Base-by-base conservation (phyloP, 805 yeast genomes). In the Candida yuanshanica region DNA sequence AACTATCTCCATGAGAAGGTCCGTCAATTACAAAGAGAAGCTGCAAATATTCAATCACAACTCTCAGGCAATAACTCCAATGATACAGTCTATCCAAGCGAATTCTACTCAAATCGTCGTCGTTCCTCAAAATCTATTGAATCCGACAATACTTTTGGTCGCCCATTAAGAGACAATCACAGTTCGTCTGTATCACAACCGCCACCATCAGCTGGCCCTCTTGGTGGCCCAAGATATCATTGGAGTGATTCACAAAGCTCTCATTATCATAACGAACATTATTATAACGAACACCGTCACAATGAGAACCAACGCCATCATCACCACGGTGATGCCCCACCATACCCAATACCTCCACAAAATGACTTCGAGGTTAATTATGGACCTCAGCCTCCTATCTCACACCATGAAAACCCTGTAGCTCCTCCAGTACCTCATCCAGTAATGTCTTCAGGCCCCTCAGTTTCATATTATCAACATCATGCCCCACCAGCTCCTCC, bases 41-140 rank as follows among this genome's bases (percentile, higher is more conserved):
- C 56, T 6, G 55, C 58, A 1, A 38, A 38, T 20, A 39, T 52
- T 7, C 55, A 52, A 25, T 46, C 56, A 1, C 58, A 49, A 24
- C 36, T 50, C 5, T 40, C 13, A 27, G 44, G 21, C 11, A 36
- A 27, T n/a, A 13, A 27, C 2, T 38, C 37, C 13, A 16, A 12
- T 14, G n/a, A 33, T 17, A 8, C 31, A 3, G 9, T 10, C 14
- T n/a, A n/a, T n/a, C 4, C 26, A 10, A 11, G 31, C 21, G 20
- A 25, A 16, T 27, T 27, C 18, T 27, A 27, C 31, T 27, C 31
- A 27, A 27, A 13, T 14, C 31, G 31, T 14, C 31, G 31, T 14
- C 20, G 26, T 13, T 16, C 29, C 29, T 34, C 25, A 7, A 27
- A 27, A 18, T 7, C 31, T 18, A 27, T 7, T 12, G 24, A 24